These are phyloP conservation scores for Gigaspora rosea DNA, from an alignment of 192 early-diverging fungal genomes.

Conservation along the genomic window DNA sequence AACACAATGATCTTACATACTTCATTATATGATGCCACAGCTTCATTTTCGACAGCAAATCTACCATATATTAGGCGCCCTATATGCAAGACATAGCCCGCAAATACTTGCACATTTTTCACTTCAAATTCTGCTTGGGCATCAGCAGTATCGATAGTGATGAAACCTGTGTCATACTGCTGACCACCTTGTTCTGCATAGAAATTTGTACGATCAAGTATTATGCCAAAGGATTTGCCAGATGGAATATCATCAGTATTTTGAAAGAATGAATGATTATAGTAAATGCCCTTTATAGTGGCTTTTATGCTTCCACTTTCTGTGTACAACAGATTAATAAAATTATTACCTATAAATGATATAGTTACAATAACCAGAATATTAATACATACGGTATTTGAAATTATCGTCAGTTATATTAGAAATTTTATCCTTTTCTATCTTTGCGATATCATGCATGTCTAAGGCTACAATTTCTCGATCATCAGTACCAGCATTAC, in stretches of 20 bases:
- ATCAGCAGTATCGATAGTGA: slow-evolving; percentile 83
- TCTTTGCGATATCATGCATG: slow-evolving; percentile 86
- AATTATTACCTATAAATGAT: background rate
- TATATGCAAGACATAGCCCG: slow-evolving; percentile 94
- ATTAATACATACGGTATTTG: slow-evolving; percentile 76
- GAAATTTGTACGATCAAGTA: slow-evolving; percentile 95
- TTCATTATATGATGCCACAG: slow-evolving; percentile 86
- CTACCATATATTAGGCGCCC: slow-evolving; percentile 92
- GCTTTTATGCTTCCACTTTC: slow-evolving; percentile 69
- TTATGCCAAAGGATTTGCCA: slow-evolving; percentile 73
- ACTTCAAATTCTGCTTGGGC: slow-evolving; percentile 86
- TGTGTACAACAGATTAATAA: slow-evolving; percentile 24
- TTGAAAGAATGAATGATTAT: slow-evolving; percentile 49
- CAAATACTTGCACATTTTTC: slow-evolving; percentile 89
- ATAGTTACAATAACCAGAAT: background rate
- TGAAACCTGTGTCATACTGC: slow-evolving; percentile 87
- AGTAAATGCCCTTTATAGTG: slow-evolving; percentile 79
- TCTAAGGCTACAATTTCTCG: slow-evolving; percentile 76
- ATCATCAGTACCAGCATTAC: slow-evolving; percentile 52
- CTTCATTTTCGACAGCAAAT: slow-evolving; percentile 66
- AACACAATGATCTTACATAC: slow-evolving; percentile 35
- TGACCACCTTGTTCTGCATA: slow-evolving; percentile 98
- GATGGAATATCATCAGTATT: slow-evolving; percentile 56
- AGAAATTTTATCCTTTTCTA: slow-evolving; percentile 73
- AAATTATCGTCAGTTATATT: slow-evolving; percentile 80